A percentile compares a stretch with the other conserved stretches of the same genome.
phyloP scores from a whole-genome alignment of 306 rosid genomes.

The Quercus wislizeni region DNA sequence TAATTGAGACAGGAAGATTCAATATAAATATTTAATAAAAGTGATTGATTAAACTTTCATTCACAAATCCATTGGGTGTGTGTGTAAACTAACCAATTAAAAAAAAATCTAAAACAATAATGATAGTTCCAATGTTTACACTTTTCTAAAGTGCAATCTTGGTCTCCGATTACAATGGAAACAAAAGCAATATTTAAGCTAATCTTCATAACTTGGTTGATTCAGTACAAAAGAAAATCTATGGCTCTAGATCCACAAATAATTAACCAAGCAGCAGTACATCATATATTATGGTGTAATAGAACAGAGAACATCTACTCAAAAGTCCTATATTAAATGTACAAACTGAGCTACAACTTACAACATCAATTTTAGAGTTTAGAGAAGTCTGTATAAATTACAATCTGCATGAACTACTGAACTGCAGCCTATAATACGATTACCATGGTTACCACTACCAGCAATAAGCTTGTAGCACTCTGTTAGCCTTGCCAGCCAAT shows the following conservation, averaged over 20 bases:
- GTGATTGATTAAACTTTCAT: too few species aligned
- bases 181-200: too few species aligned
- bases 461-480: constrained; percentile 28
- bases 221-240: not conserved
- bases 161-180: too few species aligned
- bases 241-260: not conserved
- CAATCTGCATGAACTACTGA: not conserved
- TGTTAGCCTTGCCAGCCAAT: constrained; percentile 27
- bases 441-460: constrained; percentile 32
- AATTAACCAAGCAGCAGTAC: not conserved
- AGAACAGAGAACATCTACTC: too few species aligned
- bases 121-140: too few species aligned
- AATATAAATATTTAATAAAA: too few species aligned
- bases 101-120: too few species aligned
- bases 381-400: not conserved
- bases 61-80: too few species aligned
- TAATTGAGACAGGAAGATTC: too few species aligned
- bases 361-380: not conserved
- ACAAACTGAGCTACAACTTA: not conserved
- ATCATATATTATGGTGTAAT: not conserved
- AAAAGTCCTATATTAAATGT: too few species aligned
- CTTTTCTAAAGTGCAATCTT: too few species aligned
- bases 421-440: not conserved
- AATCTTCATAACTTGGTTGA: not conserved
- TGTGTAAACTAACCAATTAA: too few species aligned